A percentile compares a stretch with the other conserved stretches of the same genome.
Evolutionary conservation across 805 yeast genomes (phyloP).

Genomic region (Metschnikowia bowlesiae): DNA sequence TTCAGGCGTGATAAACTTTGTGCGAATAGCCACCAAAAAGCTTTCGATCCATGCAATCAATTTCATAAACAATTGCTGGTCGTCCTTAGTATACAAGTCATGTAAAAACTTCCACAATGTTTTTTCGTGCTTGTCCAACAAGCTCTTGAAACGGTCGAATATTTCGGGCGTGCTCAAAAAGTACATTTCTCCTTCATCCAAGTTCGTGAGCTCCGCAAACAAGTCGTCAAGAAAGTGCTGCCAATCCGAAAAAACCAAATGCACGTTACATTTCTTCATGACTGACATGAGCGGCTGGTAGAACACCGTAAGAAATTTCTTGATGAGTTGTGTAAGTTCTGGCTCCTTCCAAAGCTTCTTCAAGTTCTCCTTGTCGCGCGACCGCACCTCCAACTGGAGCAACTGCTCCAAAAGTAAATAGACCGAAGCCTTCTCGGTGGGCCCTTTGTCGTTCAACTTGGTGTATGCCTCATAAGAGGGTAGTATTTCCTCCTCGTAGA

Average conservation of each 20-base stretch:
- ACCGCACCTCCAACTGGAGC: conserved; percentile 59
- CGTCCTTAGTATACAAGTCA: conserved; percentile 75
- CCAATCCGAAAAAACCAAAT: conserved; percentile 48
- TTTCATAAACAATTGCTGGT: conserved; percentile 63
- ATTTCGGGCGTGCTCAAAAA: conserved; percentile 50
- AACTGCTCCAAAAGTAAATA: conserved; percentile 57
- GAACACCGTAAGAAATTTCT: conserved; percentile 65
- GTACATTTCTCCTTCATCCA: conserved; percentile 53
- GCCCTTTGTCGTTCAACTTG: conserved; percentile 11
- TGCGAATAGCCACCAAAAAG: conserved; percentile 58
- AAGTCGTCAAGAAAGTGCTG: conserved; percentile 46
- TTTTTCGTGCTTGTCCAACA: conserved; percentile 70
- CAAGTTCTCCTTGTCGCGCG: conserved; percentile 70
- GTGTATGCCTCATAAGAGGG: conserved; percentile 21
- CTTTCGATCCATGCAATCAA: conserved; percentile 70
- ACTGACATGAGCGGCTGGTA: conserved; percentile 70
- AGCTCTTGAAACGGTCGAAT: conserved; percentile 59
- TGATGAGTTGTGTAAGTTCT: conserved; percentile 68
- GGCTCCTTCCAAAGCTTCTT: conserved; percentile 83
- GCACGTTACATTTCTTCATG: conserved; percentile 62
- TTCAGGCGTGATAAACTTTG: conserved; percentile 46
- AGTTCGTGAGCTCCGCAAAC: conserved; percentile 57
- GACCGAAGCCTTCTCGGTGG: conserved; percentile 23
- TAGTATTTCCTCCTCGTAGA: conserved; percentile 9
- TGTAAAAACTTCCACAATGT: conserved; percentile 73